Conservation (phyloP, 2,329 filamentous ascomycete genomes). For the Talaromyces sp. region DNA sequence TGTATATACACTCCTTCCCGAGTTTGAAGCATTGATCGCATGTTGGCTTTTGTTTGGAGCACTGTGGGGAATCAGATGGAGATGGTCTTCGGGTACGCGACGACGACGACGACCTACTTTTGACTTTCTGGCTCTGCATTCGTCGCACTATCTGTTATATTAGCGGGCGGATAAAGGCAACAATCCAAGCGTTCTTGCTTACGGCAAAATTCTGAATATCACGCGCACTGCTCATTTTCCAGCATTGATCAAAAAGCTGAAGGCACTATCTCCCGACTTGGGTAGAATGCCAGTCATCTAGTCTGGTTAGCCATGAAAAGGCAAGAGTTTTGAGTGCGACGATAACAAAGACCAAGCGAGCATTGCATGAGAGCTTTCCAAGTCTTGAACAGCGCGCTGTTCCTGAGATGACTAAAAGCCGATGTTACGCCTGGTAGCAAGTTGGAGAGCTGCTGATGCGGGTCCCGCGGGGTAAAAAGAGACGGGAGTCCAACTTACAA, state of each 20-base stretch:
- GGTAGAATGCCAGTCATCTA: not conserved
- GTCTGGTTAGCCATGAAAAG: not conserved
- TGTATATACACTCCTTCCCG: conserved; percentile 39
- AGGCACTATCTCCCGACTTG: not conserved
- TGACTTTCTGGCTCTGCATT: conserved; percentile 37
- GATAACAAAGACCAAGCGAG: not conserved
- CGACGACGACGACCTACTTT: conserved; percentile 22
- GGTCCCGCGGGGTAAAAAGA: not conserved
- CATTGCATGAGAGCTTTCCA: too few relatives aligned
- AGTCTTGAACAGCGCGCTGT: not conserved
- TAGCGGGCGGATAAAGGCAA: not conserved
- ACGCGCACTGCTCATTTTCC: conserved; percentile 35
- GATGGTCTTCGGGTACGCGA: not conserved
- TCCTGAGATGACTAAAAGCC: not conserved
- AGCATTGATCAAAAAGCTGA: conserved; percentile 4
- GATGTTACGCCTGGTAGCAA: not conserved
- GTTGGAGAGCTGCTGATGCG: not conserved
- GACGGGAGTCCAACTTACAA: not conserved
- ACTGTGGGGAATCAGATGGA: conserved; percentile 21
- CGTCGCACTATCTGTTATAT: conserved; percentile 29
- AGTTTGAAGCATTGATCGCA: conserved; percentile 38
- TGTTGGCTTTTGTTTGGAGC: conserved; percentile 38
- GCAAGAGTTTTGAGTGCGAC: not conserved
- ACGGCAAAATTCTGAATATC: conserved; percentile 39
- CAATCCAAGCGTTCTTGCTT: conserved; percentile 15